Percentiles rank a stretch among this genome's conserved stretches.
Evolutionary conservation across 148 eudicot species (phyloP).

Genomic region (Cornus controversa): DNA sequence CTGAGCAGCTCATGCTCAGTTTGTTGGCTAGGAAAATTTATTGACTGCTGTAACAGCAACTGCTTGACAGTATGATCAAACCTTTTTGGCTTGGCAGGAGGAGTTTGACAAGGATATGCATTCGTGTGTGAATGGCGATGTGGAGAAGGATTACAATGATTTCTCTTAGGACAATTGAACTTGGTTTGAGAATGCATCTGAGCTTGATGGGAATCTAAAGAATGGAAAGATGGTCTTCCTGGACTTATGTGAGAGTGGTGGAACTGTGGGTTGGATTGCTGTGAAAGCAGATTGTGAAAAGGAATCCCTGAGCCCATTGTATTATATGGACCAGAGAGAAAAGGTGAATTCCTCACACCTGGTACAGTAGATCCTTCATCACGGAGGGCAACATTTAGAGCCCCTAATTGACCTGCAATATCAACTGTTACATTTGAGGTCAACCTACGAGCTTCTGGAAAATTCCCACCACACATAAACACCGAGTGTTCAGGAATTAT

Average conservation of each 20-base stretch:
- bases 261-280: neutral
- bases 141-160: neutral
- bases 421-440: neutral
- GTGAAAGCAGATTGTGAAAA: neutral
- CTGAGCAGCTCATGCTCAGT: neutral
- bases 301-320: neutral
- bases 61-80: neutral
- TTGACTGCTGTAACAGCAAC: conserved; percentile 2
- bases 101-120: neutral
- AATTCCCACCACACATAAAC: neutral
- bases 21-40: neutral
- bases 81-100: neutral
- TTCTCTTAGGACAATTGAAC: neutral
- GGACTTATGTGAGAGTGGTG: neutral
- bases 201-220: neutral
- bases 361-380: neutral
- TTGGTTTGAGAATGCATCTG: conserved; percentile 5
- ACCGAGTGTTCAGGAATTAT: conserved; percentile 3
- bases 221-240: conserved; percentile 5
- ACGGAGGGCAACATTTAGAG: neutral
- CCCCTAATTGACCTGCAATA: no score
- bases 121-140: neutral
- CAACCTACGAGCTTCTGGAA: neutral
- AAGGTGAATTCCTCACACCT: neutral
- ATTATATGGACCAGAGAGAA: neutral